A percentile compares a stretch with the other conserved stretches of the same genome.
phyloP scores from a whole-genome alignment of 139 green algal species.

The Chlorella sp. region DNA sequence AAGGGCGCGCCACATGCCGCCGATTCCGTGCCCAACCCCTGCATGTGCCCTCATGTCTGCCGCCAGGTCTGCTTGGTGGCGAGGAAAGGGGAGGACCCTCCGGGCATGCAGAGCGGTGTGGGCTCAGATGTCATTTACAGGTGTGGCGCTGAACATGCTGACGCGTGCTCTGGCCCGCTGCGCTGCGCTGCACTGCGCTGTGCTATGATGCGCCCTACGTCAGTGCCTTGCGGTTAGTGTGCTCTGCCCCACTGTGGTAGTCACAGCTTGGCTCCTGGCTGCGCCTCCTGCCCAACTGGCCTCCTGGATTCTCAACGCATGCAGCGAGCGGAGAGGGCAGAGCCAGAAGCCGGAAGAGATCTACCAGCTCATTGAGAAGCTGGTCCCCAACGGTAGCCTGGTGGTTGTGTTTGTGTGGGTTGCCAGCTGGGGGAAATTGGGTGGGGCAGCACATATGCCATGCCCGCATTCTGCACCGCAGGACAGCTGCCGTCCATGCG shows the following conservation, averaged over 20 bases:
- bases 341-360: slow-evolving; percentile 97
- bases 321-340: slow-evolving; percentile 86
- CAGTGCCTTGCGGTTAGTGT: no score
- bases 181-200: no score
- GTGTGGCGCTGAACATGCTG: not conserved
- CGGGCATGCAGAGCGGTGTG: slow-evolving; percentile 50
- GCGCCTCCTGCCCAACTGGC: no score
- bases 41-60: not conserved
- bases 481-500: not conserved
- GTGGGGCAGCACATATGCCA: no score
- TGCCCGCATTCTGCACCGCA: not conserved
- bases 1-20: no score
- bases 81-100: slow-evolving; percentile 66
- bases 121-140: slow-evolving; percentile 87
- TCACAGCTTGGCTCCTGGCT: not conserved
- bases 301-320: not conserved
- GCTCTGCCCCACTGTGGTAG: no score
- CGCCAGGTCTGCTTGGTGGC: slow-evolving; percentile 84
- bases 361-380: slow-evolving; percentile 93
- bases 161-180: no score
- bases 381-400: slow-evolving; percentile 91
- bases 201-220: no score
- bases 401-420: no score
- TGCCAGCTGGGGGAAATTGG: no score
- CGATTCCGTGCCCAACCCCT: no score